A percentile compares a stretch with the other conserved stretches of the same genome.
Conservation (phyloP, 2,329 filamentous ascomycete species). For the Alternaria triticimaculans region DNA sequence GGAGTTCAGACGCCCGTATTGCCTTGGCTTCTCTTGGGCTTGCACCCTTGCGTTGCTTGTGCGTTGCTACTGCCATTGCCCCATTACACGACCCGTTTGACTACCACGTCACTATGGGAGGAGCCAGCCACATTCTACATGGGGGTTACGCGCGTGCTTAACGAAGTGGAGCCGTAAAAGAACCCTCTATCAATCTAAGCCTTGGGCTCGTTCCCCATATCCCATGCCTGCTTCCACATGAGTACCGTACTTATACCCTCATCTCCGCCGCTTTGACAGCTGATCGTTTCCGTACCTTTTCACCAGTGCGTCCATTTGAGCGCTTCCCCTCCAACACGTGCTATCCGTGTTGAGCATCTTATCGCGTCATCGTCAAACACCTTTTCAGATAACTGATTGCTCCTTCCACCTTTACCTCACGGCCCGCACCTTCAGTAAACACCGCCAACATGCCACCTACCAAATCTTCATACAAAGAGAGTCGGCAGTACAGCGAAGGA, state of each 20-base stretch:
- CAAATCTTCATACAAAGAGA: constrained; percentile 23
- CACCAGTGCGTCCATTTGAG: constrained; percentile 21
- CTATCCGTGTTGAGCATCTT: constrained; percentile 27
- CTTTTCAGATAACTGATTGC: constrained; percentile 10
- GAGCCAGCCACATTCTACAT: constrained; percentile 30
- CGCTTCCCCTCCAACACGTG: constrained; percentile 25
- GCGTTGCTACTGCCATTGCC: constrained; percentile 33
- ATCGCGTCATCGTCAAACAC: constrained; percentile 10
- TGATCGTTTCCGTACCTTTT: constrained; percentile 8
- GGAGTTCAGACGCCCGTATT: constrained; percentile 37
- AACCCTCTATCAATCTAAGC: constrained; percentile 24
- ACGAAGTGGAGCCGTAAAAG: constrained; percentile 27
- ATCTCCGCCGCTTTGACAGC: constrained; percentile 15
- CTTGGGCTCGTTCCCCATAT: constrained; percentile 24
- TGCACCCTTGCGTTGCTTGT: constrained; percentile 49
- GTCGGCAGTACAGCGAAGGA: constrained; percentile 25
- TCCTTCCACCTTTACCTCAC: constrained; percentile 10
- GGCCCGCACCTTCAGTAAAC: constrained; percentile 11
- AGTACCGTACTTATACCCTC: constrained; percentile 29
- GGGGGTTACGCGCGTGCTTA: constrained; percentile 38
- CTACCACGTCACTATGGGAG: constrained; percentile 45
- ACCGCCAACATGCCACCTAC: constrained; percentile 20
- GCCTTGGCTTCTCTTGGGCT: constrained; percentile 43
- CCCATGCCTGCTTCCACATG: constrained; percentile 19
- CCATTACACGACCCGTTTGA: constrained; percentile 39